These are phyloP conservation scores for Sporisorium graminicola DNA, from an alignment of 1,284 basidiomycete species.

Conservation along the genomic window DNA sequence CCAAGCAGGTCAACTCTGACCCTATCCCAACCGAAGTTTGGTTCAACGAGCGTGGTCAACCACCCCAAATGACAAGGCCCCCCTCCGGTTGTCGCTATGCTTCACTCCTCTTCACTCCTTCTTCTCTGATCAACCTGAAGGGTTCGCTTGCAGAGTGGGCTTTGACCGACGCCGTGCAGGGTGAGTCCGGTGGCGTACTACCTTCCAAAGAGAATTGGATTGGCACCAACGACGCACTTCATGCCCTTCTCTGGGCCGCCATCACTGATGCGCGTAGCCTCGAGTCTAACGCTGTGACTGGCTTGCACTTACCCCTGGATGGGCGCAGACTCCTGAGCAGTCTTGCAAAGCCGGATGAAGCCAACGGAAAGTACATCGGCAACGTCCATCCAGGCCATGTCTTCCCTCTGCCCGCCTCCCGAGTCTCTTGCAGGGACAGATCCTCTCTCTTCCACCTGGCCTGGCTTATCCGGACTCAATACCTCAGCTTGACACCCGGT, in stretches of 20 bases:
- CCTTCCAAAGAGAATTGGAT: conserved; percentile 12
- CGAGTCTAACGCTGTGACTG: background rate
- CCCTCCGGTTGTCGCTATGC: background rate
- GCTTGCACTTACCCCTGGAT: conserved; percentile 4
- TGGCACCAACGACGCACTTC: conserved; percentile 12
- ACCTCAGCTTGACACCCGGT: background rate
- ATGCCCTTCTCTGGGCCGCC: conserved; percentile 5
- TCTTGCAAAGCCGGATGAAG: background rate
- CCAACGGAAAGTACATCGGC: conserved; percentile 8
- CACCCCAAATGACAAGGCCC: conserved; percentile 2
- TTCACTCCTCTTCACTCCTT: conserved; percentile 4
- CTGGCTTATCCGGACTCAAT: background rate
- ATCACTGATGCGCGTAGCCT: conserved; percentile 7
- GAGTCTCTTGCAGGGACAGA: background rate
- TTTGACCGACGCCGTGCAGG: background rate
- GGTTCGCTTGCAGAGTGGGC: background rate
- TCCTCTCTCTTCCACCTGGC: conserved; percentile 1
- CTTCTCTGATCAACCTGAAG: conserved; percentile 3
- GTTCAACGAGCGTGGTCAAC: background rate
- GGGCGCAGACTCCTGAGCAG: background rate
- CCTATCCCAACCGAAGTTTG: conserved; percentile 1
- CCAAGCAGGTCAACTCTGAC: conserved; percentile 1
- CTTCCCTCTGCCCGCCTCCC: background rate
- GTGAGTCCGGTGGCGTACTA: background rate
- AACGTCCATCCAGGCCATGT: conserved; percentile 12